Percentiles rank a stretch among this genome's conserved stretches.
phyloP scores from a whole-genome alignment of 2,329 filamentous ascomycete genomes.

The Colletotrichum sublineola region DNA sequence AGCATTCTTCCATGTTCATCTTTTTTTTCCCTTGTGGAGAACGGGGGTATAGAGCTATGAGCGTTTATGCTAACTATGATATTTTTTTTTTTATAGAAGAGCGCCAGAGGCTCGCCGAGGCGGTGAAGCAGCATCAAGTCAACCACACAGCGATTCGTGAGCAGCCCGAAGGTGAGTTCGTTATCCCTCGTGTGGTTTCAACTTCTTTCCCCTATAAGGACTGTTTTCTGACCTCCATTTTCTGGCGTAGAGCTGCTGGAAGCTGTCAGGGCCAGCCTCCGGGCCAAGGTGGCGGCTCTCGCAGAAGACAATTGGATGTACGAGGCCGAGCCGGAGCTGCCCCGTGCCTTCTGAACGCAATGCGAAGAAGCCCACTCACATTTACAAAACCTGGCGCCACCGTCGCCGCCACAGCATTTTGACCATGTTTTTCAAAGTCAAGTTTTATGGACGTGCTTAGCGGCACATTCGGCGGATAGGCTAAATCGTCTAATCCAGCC shows the following conservation, averaged over 20 bases:
- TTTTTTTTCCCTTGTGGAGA: background rate
- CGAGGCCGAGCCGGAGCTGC: slow-evolving; percentile 72
- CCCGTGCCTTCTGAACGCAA: slow-evolving; percentile 52
- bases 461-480: slow-evolving; percentile 9
- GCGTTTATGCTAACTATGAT: slow-evolving; percentile 45
- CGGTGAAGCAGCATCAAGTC: slow-evolving; percentile 71
- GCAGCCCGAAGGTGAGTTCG: slow-evolving; percentile 62
- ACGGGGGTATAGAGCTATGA: slow-evolving; percentile 44
- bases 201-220: background rate
- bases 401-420: slow-evolving; percentile 20
- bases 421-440: slow-evolving; percentile 14
- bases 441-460: slow-evolving; percentile 7
- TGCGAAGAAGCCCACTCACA: slow-evolving; percentile 12
- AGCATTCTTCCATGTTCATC: background rate
- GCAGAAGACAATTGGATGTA: slow-evolving; percentile 95
- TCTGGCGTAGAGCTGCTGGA: slow-evolving; percentile 74
- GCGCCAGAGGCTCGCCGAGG: slow-evolving; percentile 70
- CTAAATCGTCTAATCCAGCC: slow-evolving; percentile 64
- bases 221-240: slow-evolving; percentile 35
- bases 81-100: slow-evolving; percentile 60
- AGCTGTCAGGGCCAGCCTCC: slow-evolving; percentile 76
- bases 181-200: background rate
- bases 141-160: slow-evolving; percentile 68
- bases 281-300: slow-evolving; percentile 78
- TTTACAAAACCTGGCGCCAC: slow-evolving; percentile 43